A percentile compares a stretch with the other conserved stretches of the same genome.
phyloP scores from a whole-genome alignment of 148 eudicot genomes.

The Fagopyrum esculentum region DNA sequence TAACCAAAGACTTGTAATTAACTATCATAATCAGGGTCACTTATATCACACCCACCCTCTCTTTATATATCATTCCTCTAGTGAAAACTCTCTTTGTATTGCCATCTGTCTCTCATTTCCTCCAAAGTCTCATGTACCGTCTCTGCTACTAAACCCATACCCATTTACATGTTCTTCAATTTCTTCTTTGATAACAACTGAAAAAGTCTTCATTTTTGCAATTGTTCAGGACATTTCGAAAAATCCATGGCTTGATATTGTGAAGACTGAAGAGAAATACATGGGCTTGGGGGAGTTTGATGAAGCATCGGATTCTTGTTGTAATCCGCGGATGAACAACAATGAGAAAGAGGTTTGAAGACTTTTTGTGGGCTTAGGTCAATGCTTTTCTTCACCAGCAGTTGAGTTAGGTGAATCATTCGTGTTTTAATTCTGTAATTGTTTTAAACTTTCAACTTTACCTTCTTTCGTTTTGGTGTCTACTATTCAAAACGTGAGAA shows the following conservation, averaged over 20 bases:
- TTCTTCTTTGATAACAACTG: background rate
- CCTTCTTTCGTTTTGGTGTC: background rate
- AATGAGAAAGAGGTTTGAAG: background rate
- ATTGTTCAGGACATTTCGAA: background rate
- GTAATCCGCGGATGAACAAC: background rate
- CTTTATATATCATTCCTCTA: background rate
- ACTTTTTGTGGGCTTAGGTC: constrained; percentile 11
- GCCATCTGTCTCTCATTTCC: background rate
- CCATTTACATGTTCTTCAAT: too few relatives aligned
- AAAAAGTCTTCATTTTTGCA: background rate
- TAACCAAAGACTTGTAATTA: background rate
- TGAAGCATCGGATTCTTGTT: constrained; percentile 6
- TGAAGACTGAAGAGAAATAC: background rate
- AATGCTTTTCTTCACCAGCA: constrained; percentile 1
- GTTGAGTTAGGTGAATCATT: constrained; percentile 2
- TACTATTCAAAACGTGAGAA: background rate
- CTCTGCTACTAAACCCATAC: background rate
- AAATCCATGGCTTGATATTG: background rate
- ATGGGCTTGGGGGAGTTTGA: constrained; percentile 7
- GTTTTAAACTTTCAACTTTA: background rate
- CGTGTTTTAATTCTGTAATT: background rate
- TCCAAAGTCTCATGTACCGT: background rate
- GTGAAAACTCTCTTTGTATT: background rate
- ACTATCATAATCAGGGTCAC: background rate
- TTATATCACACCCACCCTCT: background rate